These are phyloP conservation scores for Aspergillus cavernicola DNA, from an alignment of 495 filamentous ascomycete genomes.

Conservation along the genomic window DNA sequence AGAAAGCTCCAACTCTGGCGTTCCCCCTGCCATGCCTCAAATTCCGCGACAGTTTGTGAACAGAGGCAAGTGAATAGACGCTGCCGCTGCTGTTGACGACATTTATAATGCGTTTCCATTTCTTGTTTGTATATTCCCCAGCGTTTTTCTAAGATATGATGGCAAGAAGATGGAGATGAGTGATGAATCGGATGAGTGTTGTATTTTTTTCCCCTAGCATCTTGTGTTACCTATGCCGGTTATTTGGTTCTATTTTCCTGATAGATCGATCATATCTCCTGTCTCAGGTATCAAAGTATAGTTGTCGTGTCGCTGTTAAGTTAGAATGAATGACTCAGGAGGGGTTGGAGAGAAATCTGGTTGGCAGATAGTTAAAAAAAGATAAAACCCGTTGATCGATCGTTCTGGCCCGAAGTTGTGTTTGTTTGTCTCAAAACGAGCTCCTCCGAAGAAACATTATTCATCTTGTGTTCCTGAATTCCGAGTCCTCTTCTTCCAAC, in stretches of 20 bases:
- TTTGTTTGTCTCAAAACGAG: conserved; percentile 7
- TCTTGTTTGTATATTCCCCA: conserved; percentile 26
- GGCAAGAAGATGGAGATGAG: background rate
- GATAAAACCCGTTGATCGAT: too few relatives aligned
- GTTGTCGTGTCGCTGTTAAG: too few relatives aligned
- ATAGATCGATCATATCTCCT: background rate
- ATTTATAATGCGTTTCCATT: conserved; percentile 1
- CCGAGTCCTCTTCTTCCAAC: too few relatives aligned
- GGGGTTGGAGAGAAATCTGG: too few relatives aligned
- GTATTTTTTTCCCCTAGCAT: background rate
- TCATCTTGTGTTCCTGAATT: too few relatives aligned
- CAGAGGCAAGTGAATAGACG: conserved; percentile 7
- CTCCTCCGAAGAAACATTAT: too few relatives aligned
- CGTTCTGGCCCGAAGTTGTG: too few relatives aligned
- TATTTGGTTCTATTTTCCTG: background rate
- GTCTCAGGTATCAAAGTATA: too few relatives aligned
- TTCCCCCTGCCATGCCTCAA: conserved; percentile 32
- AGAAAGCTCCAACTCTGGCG: conserved; percentile 6
- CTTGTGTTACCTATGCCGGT: conserved; percentile 3
- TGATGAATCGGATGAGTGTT: background rate
- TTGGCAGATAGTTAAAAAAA: too few relatives aligned
- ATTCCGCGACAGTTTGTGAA: conserved; percentile 31
- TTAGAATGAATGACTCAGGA: too few relatives aligned
- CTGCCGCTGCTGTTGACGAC: background rate
- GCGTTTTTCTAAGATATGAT: conserved; percentile 8